Percentiles rank a stretch among this genome's conserved stretches.
phyloP scores from a whole-genome alignment of 192 early-diverging fungal species.

The Podila epigama region DNA sequence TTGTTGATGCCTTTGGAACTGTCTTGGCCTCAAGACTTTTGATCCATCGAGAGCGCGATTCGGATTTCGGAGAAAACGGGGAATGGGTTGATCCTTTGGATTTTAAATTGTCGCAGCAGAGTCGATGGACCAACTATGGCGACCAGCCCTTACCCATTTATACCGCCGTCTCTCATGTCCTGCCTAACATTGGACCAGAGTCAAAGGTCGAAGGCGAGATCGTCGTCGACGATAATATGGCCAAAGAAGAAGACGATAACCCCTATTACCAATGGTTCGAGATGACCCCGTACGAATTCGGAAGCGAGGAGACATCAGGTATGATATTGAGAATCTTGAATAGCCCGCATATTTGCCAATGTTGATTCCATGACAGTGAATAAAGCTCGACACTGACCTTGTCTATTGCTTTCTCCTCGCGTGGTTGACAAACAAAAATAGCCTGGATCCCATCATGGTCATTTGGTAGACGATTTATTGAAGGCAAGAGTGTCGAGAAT shows the following conservation, averaged over 20 bases:
- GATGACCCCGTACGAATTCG: constrained; percentile 80
- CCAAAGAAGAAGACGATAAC: constrained; percentile 29
- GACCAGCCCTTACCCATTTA: constrained; percentile 79
- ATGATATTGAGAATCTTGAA: constrained; percentile 2
- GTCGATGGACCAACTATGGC: constrained; percentile 63
- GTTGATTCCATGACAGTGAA: neutral
- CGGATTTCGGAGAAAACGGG: constrained; percentile 49
- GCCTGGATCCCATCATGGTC: constrained; percentile 83
- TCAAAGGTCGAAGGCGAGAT: constrained; percentile 1
- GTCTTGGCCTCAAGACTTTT: constrained; percentile 57
- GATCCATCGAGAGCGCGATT: constrained; percentile 34
- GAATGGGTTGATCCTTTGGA: constrained; percentile 48
- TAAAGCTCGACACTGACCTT: neutral
- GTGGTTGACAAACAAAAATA: neutral
- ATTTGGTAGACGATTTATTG: constrained; percentile 75
- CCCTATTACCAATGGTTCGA: constrained; percentile 83
- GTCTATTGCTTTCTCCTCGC: neutral
- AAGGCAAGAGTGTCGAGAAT: constrained; percentile 64
- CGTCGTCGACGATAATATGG: constrained; percentile 46
- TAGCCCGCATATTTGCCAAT: neutral
- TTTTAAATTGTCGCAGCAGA: constrained; percentile 66
- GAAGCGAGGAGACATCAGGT: constrained; percentile 76
- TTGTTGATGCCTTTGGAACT: constrained; percentile 70
- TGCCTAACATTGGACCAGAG: constrained; percentile 54
- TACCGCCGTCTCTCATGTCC: constrained; percentile 73